Evolutionary conservation across 2,329 filamentous ascomycete genomes (phyloP), one percentile per base, ranked within the genome.

Genomic region (Beauveria australis): DNA sequence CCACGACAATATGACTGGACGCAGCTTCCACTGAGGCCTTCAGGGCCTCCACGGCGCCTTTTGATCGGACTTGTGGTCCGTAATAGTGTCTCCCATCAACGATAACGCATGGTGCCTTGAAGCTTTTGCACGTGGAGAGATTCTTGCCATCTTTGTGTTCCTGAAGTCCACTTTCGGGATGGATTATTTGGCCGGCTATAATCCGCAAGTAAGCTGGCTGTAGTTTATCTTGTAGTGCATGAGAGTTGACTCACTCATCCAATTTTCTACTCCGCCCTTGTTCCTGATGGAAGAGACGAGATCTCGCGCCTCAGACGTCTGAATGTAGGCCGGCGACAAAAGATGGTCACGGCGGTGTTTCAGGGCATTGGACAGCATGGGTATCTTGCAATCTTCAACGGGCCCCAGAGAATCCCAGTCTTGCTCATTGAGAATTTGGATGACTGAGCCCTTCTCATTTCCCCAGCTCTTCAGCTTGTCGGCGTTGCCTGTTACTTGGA

Each of bases 161-260:
- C 16, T 71, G 71, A 8, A 74, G 65, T 3, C 72, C 73, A 43
- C 65, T 67, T 5, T 63, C 48, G 6, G 64, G 59, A 44, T 72
- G 67, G 18, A 70, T 59, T 5, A 46, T 64, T 54, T 73, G 66
- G 5, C 68, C 70, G 44, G 69, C 73, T 75, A 26, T 12, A 28
- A n/a, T 40, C 37, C 19, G 48, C 72, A 44, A 69, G 60, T 53
- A 3, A 52, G 30, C 28, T 41, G 5, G 16, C 9, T 47, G 22
- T 14, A 16, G 6, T 47, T 47, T 16, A 3, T n/a, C 12, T 46
- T 48, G 24, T 14, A 37, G 4, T 18, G 14, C 4, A 52, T 16
- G 19, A 3, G 24, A 30, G 16, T 41, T 28, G n/a, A 63, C 71
- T 64, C 66, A 76, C 74, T 68, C 43, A 76, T 67, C 74, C 74